Conservation (phyloP, 2,329 filamentous ascomycete genomes). For the Scedosporium aurantiacum region DNA sequence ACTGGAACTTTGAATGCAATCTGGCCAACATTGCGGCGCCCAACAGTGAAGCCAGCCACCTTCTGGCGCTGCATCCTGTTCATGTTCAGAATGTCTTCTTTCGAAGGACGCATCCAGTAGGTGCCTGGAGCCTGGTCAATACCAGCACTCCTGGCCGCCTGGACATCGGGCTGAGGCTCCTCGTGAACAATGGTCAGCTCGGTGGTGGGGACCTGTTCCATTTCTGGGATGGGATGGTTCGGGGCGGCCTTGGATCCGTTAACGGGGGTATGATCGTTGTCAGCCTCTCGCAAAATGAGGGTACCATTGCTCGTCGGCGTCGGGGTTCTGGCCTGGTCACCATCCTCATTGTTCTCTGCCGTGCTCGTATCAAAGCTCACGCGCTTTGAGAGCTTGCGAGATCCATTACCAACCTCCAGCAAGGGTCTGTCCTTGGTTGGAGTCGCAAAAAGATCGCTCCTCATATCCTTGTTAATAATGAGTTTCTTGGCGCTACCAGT, state of each 20-base stretch:
- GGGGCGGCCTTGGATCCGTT: constrained; percentile 13
- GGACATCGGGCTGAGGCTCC: constrained; percentile 34
- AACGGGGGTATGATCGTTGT: constrained; percentile 8
- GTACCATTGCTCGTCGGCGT: constrained; percentile 27
- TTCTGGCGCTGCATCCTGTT: constrained; percentile 66
- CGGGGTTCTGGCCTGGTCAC: constrained; percentile 26
- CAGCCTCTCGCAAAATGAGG: constrained; percentile 20
- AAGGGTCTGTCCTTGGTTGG: constrained; percentile 41
- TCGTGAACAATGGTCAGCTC: constrained; percentile 74
- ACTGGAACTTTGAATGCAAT: constrained; percentile 74
- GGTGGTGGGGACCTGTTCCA: constrained; percentile 61
- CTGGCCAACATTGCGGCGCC: constrained; percentile 68
- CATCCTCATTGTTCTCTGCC: constrained; percentile 31
- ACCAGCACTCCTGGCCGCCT: constrained; percentile 11
- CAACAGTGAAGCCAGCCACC: constrained; percentile 67
- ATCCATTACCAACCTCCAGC: constrained; percentile 24
- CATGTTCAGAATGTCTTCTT: constrained; percentile 68
- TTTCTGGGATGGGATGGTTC: constrained; percentile 40
- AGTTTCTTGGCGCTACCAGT: constrained; percentile 72
- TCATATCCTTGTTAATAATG: constrained; percentile 79
- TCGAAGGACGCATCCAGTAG: constrained; percentile 78
- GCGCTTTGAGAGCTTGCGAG: constrained; percentile 60
- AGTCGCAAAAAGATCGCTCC: constrained; percentile 58
- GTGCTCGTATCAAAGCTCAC: constrained; percentile 80
- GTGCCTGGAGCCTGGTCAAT: constrained; percentile 50